Evolutionary conservation across 2,329 filamentous ascomycete species (phyloP).

Genomic region (Aureobasidium leucospermi): DNA sequence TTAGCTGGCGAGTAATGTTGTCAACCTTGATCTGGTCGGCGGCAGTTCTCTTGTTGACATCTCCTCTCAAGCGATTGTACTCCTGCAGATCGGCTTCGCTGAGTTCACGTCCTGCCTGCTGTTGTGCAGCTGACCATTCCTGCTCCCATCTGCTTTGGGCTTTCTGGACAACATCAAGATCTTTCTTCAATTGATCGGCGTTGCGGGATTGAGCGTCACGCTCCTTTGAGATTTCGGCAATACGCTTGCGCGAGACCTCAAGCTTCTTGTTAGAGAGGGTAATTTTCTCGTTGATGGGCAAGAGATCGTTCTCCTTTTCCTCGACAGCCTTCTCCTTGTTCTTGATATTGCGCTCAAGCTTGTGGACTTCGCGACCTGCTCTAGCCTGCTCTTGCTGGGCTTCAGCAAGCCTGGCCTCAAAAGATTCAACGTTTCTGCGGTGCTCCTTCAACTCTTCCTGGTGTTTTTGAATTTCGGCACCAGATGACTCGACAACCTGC

Average conservation of each 20-base stretch:
- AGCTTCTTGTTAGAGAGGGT: constrained; percentile 66
- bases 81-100: constrained; percentile 82
- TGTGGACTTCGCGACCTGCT: constrained; percentile 66
- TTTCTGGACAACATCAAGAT: constrained; percentile 78
- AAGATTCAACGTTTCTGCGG: constrained; percentile 77
- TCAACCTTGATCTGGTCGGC: constrained; percentile 76
- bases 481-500: constrained; percentile 84
- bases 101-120: constrained; percentile 78
- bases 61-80: constrained; percentile 75
- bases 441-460: constrained; percentile 93
- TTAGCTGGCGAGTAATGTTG: constrained; percentile 78
- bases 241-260: constrained; percentile 58
- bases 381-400: constrained; percentile 78
- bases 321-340: constrained; percentile 81
- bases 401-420: constrained; percentile 69
- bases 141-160: constrained; percentile 82
- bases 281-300: constrained; percentile 90
- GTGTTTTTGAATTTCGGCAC: constrained; percentile 81
- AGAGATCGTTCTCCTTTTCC: constrained; percentile 73
- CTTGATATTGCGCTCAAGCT: constrained; percentile 79
- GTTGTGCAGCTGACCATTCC: constrained; percentile 76
- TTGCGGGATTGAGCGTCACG: constrained; percentile 61
- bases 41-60: constrained; percentile 77
- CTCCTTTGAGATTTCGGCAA: constrained; percentile 67
- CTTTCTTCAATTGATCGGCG: constrained; percentile 69